A percentile compares a stretch with the other conserved stretches of the same genome.
These are phyloP conservation scores for Hypseocharis bilobata DNA, from an alignment of 441 rosid species.

Conservation along the genomic window DNA sequence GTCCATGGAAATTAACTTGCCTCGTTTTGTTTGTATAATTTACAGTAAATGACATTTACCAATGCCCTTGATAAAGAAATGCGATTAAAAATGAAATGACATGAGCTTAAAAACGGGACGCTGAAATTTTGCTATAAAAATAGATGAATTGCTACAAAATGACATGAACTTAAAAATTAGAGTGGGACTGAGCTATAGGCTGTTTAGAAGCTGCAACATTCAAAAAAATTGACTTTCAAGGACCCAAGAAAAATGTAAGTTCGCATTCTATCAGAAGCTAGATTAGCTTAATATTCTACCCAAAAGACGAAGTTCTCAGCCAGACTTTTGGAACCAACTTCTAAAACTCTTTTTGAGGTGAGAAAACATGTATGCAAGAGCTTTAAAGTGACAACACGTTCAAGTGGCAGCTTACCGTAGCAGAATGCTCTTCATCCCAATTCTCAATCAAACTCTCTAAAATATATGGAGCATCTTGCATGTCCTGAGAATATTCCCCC, in stretches of 20 bases:
- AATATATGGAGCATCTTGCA: slow-evolving; percentile 89
- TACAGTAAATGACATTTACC: too few relatives aligned
- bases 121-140: too few relatives aligned
- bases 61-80: too few relatives aligned
- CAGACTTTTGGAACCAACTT: neutral
- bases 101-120: too few relatives aligned
- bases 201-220: neutral
- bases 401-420: slow-evolving; percentile 40
- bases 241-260: neutral
- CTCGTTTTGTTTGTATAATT: too few relatives aligned
- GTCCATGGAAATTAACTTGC: neutral
- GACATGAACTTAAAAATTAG: neutral
- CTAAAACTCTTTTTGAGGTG: neutral
- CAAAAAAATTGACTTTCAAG: slow-evolving; percentile 12
- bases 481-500: slow-evolving; percentile 94
- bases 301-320: neutral
- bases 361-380: neutral
- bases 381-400: slow-evolving; percentile 7
- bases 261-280: neutral
- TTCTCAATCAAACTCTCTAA: slow-evolving; percentile 73
- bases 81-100: too few relatives aligned
- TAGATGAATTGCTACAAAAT: neutral
- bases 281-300: neutral
- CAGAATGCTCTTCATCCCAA: slow-evolving; percentile 91
- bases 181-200: neutral